Evolutionary conservation across 2,329 filamentous ascomycete species (phyloP), one percentile per base, ranked within the genome.

Genomic region (Penicillium expansum): DNA sequence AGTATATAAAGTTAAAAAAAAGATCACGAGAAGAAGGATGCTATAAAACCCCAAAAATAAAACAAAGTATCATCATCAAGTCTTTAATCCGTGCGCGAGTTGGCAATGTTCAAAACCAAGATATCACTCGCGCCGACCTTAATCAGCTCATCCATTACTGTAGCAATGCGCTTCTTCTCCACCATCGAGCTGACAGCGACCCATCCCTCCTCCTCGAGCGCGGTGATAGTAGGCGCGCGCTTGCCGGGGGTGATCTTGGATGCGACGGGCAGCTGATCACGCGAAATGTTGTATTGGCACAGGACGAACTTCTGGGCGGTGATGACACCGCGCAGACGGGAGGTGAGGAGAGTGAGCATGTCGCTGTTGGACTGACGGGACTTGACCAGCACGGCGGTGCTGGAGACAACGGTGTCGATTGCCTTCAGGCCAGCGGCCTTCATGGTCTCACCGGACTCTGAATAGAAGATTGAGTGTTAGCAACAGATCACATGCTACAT

Each of bases 391-490:
- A 97, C 88, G 32, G 94, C 92, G 18, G 88, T 90, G 54, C 89
- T 92, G 56, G 91, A 87, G 50, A 97, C 83, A 27, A 99, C 92
- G 2, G 94, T 99, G 67, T 94, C 92, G 67, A 97, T 97, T 55
- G 93, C 88, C 77, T 92, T 92, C 49, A 99, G 83, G 24, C 94
- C 94, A 42, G 93, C 93, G 20, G 93, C 94, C 70, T 90, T 89
- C 94, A 99, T 99, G 0, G 94, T 99, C 77, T 97, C 93, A 55
- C 94, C 94, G 20, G 94, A 97, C 81, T 99, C 93, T 94, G 66
- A 1, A 29, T 0, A 14, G 20, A 10, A 18, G 27, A 29, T 18
- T 24, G 11, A 2, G 45, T 20, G 20, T 67, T 33, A 58, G 51
- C 39, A 35, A n/a, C n/a, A n/a, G n/a, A n/a, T n/a, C n/a, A n/a